A percentile compares a stretch with the other conserved stretches of the same genome.
phyloP scores from a whole-genome alignment of 225 moss, liverwort and hornwort genomes.

The Bryum argenteum region DNA sequence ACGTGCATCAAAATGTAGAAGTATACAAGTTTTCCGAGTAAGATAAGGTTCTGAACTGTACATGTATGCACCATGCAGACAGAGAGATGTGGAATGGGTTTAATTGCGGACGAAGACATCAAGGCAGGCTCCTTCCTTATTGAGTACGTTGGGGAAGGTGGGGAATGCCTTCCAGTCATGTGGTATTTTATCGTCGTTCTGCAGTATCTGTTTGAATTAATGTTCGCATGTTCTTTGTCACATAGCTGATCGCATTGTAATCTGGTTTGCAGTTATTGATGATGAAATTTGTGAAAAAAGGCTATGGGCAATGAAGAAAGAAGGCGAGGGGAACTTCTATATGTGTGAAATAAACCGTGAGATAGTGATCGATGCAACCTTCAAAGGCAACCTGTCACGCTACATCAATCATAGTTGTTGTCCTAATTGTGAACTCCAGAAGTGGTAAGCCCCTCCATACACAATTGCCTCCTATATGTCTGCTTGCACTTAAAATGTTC shows the following conservation, averaged over 20 bases:
- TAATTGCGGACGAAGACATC: slow-evolving; percentile 78
- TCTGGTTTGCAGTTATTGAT: slow-evolving; percentile 58
- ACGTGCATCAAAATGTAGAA: not conserved
- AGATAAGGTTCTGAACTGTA: slow-evolving; percentile 11
- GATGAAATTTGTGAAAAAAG: slow-evolving; percentile 72
- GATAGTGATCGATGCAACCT: slow-evolving; percentile 83
- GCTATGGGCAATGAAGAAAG: slow-evolving; percentile 74
- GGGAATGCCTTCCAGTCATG: slow-evolving; percentile 12
- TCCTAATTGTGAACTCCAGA: slow-evolving; percentile 73
- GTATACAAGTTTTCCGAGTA: not conserved
- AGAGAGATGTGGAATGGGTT: slow-evolving; percentile 81
- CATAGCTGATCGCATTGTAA: not conserved
- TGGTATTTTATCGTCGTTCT: slow-evolving; percentile 1
- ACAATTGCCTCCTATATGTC: not conserved
- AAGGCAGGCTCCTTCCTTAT: slow-evolving; percentile 79
- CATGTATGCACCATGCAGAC: slow-evolving; percentile 53
- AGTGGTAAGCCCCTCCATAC: slow-evolving; percentile 47
- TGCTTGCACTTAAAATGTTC: slow-evolving; percentile 16
- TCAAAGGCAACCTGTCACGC: slow-evolving; percentile 74
- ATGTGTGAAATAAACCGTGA: slow-evolving; percentile 86
- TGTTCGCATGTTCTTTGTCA: not conserved
- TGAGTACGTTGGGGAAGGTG: slow-evolving; percentile 93
- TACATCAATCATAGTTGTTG: slow-evolving; percentile 80
- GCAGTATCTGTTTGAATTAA: not conserved
- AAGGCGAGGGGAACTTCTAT: slow-evolving; percentile 72